A percentile compares a stretch with the other conserved stretches of the same genome.
Conservation (phyloP, 495 filamentous ascomycete genomes). For the Penicillium ucsense region DNA sequence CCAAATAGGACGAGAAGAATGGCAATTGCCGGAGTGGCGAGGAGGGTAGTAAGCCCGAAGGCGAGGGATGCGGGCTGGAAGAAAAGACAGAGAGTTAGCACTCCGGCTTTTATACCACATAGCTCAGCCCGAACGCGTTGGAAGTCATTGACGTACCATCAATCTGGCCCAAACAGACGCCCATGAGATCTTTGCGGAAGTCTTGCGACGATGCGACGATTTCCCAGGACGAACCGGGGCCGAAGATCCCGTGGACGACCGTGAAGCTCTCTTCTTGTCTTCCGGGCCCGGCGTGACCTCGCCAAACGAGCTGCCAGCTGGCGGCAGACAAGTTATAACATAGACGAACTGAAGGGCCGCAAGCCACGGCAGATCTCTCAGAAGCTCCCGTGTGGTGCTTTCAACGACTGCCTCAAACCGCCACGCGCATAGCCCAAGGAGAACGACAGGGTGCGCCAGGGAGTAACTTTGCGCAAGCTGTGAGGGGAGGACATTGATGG, state of each 20-base stretch:
- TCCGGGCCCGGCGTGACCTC: slow-evolving; percentile 28
- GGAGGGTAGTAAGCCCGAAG: slow-evolving; percentile 49
- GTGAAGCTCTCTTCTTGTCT: slow-evolving; percentile 23
- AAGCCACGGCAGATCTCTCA: slow-evolving; percentile 50
- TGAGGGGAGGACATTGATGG: slow-evolving; percentile 37
- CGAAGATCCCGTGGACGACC: slow-evolving; percentile 10
- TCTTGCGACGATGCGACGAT: slow-evolving; percentile 18
- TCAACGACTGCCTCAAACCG: slow-evolving; percentile 60
- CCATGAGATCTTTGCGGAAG: slow-evolving; percentile 10
- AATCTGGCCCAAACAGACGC: slow-evolving; percentile 19
- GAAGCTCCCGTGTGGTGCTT: slow-evolving; percentile 59
- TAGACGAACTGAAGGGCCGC: slow-evolving; percentile 58
- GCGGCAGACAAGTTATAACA: slow-evolving; percentile 62
- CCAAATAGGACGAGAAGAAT: slow-evolving; percentile 74
- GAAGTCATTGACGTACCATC: slow-evolving; percentile 19
- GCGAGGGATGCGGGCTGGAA: slow-evolving; percentile 53
- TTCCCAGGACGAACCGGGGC: slow-evolving; percentile 14
- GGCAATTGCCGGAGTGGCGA: slow-evolving; percentile 55
- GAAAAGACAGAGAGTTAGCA: not conserved
- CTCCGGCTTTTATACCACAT: too few relatives aligned
- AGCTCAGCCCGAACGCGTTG: not conserved
- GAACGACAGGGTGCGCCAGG: slow-evolving; percentile 54
- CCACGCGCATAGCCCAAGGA: slow-evolving; percentile 49
- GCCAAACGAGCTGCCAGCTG: slow-evolving; percentile 35
- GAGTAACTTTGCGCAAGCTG: slow-evolving; percentile 41